Evolutionary conservation across 1,284 basidiomycete genomes (phyloP).

Genomic region (Cryptococcus sp.): DNA sequence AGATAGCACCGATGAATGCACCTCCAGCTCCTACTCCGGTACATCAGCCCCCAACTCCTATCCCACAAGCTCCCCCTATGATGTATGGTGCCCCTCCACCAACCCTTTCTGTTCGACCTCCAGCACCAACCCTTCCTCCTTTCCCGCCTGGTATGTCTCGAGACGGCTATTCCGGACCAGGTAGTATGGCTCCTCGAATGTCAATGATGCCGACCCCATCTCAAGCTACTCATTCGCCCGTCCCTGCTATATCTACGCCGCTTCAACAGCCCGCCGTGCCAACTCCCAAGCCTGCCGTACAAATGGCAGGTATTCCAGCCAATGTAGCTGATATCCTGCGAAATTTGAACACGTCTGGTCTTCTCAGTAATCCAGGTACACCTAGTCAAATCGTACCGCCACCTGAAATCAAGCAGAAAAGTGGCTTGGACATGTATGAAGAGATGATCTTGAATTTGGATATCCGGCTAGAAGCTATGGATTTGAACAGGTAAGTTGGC

Average conservation of each 20-base stretch:
- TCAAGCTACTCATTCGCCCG: not conserved
- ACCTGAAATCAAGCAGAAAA: not conserved
- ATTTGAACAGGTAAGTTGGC: slow-evolving; percentile 63
- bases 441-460: slow-evolving; percentile 64
- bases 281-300: slow-evolving; percentile 10
- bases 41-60: not conserved
- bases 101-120: not conserved
- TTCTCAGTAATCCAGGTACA: slow-evolving; percentile 52
- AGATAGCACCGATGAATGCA: slow-evolving; percentile 43
- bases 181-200: slow-evolving; percentile 7
- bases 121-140: slow-evolving; percentile 9
- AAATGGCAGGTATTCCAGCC: slow-evolving; percentile 17
- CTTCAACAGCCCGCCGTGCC: not conserved
- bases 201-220: slow-evolving; percentile 1
- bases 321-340: slow-evolving; percentile 40
- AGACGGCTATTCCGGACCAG: slow-evolving; percentile 16
- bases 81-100: not conserved
- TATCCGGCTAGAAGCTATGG: slow-evolving; percentile 64
- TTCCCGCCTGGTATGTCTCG: slow-evolving; percentile 20
- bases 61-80: not conserved
- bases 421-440: slow-evolving; percentile 53
- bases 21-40: slow-evolving; percentile 29
- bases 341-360: slow-evolving; percentile 33
- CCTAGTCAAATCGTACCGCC: slow-evolving; percentile 39
- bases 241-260: not conserved